Base-by-base conservation (phyloP, 2,329 filamentous ascomycete species). In the Alternaria sp. region DNA sequence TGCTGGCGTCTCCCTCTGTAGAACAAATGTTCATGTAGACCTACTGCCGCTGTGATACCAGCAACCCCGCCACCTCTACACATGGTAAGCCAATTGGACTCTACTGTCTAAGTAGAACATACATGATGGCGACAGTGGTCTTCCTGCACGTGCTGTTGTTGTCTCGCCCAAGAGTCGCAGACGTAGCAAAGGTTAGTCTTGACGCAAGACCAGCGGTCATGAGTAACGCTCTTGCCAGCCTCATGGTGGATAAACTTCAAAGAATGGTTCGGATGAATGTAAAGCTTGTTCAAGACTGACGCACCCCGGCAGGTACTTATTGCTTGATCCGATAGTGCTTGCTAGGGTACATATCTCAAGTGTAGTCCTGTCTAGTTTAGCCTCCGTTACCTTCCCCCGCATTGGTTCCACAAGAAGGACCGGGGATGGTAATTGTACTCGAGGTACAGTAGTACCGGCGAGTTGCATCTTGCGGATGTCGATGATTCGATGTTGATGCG, bases 21-120 rank as follows among this genome's bases (percentile, higher is more conserved):
- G 11, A 18, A 9, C 7, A 9, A 10, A 22, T 36, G 6, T 50
- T 3, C 16, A 8, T 38, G 16, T 11, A 12, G n/a, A 61, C 80
- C 61, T 73, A 84, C 82, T 22, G 88, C 88, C 14, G 88, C 87
- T 12, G 88, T 86, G 41, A 90, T 86, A 6, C 88, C 88, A 1
- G 88, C 84, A 55, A 88, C 85, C 12, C 88, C 89, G 14, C 84
- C 88, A 34, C 88, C 88, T 38, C 73, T 76, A 27, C 27, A 3
- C 11, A 41, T 16, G 73, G 0, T 54, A 78, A 48, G 28, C 34
- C 28, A 38, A 20, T 3, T 2, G 2, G 9, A 34, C 4, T 11
- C 4, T 8, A 16, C 8, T 0, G 4, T n/a, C 0, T 6, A 25
- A 9, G 16, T 20, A 0, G 10, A 25, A 69, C 68, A 41, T 55